phyloP scores from a whole-genome alignment of 441 rosid species.

The Croton setiger region DNA sequence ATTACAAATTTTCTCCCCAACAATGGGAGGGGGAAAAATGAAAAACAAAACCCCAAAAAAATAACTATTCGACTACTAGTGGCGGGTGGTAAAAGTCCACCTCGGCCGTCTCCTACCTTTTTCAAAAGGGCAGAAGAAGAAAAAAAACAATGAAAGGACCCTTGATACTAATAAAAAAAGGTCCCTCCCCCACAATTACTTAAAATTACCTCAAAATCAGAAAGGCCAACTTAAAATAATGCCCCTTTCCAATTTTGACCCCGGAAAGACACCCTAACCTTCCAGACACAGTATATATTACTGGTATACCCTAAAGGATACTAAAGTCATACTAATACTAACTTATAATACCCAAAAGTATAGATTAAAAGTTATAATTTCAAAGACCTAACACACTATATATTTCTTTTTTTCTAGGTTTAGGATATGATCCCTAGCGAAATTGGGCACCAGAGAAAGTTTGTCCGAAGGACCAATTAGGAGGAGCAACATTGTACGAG shows the following conservation, averaged over 20 bases:
- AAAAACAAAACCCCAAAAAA: background rate
- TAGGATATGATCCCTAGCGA: constrained; percentile 33
- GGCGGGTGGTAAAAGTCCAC: constrained; percentile 60
- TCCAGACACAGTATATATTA: background rate
- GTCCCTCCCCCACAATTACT: constrained; percentile 11
- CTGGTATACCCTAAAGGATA: constrained; percentile 6
- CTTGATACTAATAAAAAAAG: background rate
- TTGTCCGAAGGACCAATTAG: constrained; percentile 60
- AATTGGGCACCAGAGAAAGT: constrained; percentile 78
- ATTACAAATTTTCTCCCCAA: constrained; percentile 12
- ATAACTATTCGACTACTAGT: background rate
- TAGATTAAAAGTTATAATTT: no score
- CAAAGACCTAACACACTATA: background rate
- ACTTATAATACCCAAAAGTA: background rate
- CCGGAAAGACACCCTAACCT: background rate
- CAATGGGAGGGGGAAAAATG: background rate
- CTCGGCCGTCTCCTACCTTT: constrained; percentile 35
- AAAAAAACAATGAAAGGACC: constrained; percentile 9
- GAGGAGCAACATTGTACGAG: constrained; percentile 43
- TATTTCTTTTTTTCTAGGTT: background rate
- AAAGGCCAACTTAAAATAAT: constrained; percentile 35
- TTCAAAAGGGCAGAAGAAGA: background rate
- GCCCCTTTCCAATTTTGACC: constrained; percentile 27
- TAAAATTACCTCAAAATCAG: constrained; percentile 20
- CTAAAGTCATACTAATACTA: constrained; percentile 13